Evolutionary conservation across 371 early-diverging fungal species (phyloP).

Genomic region (Batkoa obscura): DNA sequence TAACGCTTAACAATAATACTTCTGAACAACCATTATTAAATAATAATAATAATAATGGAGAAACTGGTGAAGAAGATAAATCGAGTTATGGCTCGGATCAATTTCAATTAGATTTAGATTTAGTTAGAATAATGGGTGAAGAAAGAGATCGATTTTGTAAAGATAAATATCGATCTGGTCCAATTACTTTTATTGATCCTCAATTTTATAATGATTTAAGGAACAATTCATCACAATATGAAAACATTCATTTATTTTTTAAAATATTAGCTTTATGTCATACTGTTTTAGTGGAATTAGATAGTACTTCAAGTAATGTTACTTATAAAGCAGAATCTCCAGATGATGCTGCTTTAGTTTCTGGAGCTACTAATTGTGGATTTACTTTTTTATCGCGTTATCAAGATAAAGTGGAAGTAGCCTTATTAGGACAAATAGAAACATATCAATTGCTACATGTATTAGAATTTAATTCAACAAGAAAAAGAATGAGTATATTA

Average conservation of each 20-base stretch:
- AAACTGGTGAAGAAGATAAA: neutral
- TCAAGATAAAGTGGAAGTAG: constrained; percentile 28
- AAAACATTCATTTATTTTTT: constrained; percentile 53
- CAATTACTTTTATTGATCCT: constrained; percentile 66
- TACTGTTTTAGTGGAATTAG: constrained; percentile 68
- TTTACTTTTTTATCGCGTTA: constrained; percentile 50
- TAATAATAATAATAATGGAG: neutral
- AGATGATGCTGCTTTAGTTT: constrained; percentile 65
- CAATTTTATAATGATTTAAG: constrained; percentile 41
- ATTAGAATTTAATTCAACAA: constrained; percentile 77
- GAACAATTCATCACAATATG: constrained; percentile 8
- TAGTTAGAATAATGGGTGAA: neutral
- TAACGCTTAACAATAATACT: constrained; percentile 19
- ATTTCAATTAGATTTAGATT: neutral
- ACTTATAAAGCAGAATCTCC: constrained; percentile 55
- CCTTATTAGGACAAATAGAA: constrained; percentile 39
- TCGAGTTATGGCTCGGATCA: neutral
- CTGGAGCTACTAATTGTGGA: constrained; percentile 68
- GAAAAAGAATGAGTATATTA: constrained; percentile 91
- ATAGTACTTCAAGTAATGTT: constrained; percentile 10
- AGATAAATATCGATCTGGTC: neutral
- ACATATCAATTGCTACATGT: constrained; percentile 54
- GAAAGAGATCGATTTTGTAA: neutral
- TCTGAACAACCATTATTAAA: too few relatives aligned
- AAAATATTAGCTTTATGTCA: constrained; percentile 81